Conservation (phyloP, 202 grass and related monocot species). For the Zoysia matrella region DNA sequence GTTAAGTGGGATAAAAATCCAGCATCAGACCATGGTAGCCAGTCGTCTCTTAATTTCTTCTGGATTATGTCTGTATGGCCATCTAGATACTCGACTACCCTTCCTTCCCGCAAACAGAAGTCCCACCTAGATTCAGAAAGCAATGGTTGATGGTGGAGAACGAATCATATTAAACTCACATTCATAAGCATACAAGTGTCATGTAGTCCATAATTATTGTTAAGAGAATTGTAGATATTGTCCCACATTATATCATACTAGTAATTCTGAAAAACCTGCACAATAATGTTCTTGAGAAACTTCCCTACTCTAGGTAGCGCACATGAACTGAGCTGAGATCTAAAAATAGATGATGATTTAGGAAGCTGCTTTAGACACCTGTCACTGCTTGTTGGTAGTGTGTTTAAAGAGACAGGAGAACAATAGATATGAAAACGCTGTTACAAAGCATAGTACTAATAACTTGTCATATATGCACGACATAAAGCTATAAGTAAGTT, state of each 20-base stretch:
- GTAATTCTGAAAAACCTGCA: not conserved
- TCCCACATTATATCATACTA: not conserved
- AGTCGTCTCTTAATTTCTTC: no score
- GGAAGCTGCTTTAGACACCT: not conserved
- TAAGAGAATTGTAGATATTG: conserved; percentile 4
- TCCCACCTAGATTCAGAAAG: no score
- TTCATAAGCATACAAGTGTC: conserved; percentile 20
- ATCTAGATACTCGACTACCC: no score
- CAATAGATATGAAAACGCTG: not conserved
- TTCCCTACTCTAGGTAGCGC: conserved; percentile 14
- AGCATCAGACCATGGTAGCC: no score
- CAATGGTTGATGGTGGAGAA: conserved; percentile 26
- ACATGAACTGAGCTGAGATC: not conserved
- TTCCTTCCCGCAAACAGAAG: no score
- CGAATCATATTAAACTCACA: conserved; percentile 19
- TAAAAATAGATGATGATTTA: conserved; percentile 5
- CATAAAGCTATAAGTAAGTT: not conserved
- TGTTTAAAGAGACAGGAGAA: not conserved
- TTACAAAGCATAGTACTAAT: not conserved
- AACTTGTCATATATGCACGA: not conserved
- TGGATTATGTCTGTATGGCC: no score
- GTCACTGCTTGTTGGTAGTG: not conserved
- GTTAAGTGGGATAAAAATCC: no score
- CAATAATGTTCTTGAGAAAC: not conserved
- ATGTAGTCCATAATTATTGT: not conserved